Percentiles rank a stretch among this genome's conserved stretches.
Conservation (phyloP, 164 flowering plant genomes). For the Umbellularia californica region DNA sequence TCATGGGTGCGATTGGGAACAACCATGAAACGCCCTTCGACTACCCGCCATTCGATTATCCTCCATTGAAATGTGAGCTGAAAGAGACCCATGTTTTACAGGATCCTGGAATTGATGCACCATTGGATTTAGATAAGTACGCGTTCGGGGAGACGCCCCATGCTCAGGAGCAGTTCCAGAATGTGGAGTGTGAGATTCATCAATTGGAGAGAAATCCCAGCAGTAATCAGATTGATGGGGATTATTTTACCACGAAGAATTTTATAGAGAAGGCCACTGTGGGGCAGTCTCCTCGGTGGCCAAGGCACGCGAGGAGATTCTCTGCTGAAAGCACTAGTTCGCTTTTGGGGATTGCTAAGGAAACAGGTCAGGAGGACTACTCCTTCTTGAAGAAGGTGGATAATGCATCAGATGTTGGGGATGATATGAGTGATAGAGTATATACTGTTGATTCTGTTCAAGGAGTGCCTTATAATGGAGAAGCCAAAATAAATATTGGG, state of each 20-base stretch:
- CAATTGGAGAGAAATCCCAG: conserved; percentile 46
- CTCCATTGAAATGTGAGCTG: conserved; percentile 62
- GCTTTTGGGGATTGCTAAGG: conserved; percentile 31
- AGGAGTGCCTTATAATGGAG: conserved; percentile 33
- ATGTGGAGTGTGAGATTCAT: conserved; percentile 39
- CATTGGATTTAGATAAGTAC: conserved; percentile 61
- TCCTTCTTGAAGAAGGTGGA: conserved; percentile 38
- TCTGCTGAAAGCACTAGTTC: conserved; percentile 60
- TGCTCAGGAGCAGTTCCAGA: conserved; percentile 34
- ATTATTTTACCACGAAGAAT: conserved; percentile 36
- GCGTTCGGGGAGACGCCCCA: conserved; percentile 65
- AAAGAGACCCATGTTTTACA: conserved; percentile 35
- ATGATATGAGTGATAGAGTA: conserved; percentile 76
- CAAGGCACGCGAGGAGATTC: conserved; percentile 46
- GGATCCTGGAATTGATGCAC: conserved; percentile 41
- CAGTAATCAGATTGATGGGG: conserved; percentile 41
- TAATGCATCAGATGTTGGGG: conserved; percentile 57
- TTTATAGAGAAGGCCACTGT: conserved; percentile 58
- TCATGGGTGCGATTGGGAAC: conserved; percentile 8
- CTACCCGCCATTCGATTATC: conserved; percentile 56
- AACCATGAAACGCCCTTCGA: conserved; percentile 34
- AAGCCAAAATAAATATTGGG: conserved; percentile 38
- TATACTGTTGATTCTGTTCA: conserved; percentile 82
- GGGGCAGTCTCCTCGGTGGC: conserved; percentile 54
- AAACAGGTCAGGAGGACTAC: conserved; percentile 40